Base-by-base conservation (phyloP, 2,329 filamentous ascomycete species). In the Trichoderma asperellum region DNA sequence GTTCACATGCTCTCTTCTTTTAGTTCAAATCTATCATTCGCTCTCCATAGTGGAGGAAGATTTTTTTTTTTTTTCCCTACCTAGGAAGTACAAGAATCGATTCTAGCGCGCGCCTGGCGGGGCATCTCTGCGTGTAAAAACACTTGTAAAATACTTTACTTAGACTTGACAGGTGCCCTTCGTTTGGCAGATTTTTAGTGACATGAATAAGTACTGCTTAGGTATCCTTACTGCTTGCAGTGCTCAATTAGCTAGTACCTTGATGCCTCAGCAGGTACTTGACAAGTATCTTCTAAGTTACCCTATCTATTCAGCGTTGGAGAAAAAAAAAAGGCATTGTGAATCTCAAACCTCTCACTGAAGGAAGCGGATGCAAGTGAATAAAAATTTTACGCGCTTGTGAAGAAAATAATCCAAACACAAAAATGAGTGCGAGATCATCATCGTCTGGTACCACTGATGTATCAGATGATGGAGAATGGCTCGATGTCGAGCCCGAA, bases 401-500 rank as follows among this genome's bases (percentile, higher is more conserved):
- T 4, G 34, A 27, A 34, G 14, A 40, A 14, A 43, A n/a, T 6
- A 40, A 27, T 32, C n/a, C 34, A 32, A 8, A 7, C 35, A 27
- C 4, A 55, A 37, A 37, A 37, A 70, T 70, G 69, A 70, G 69
- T 68, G 58, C 29, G 29, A 52, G 40, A 63, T 70, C 65, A 24
- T 57, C 69, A 16, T 60, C 65, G 0, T 64, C 70, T 58, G 27
- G 35, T 27, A 37, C 56, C 34, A 63, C 57, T 34, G 59, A 68
- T 12, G 59, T 62, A 16, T 70, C 70, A 2, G 66, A 84, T 29
- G 84, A 85, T 52, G 82, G 81, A 68, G 85, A 84, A 62, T 86
- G 84, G 84, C 80, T 83, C 60, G 84, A 86, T 69, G 75, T 85
- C 32, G 90, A 92, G 74, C 83, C 85, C 5, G 91, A 92, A 66